phyloP scores from a whole-genome alignment of 257 asterid genomes.

The Scutellaria galericulata region DNA sequence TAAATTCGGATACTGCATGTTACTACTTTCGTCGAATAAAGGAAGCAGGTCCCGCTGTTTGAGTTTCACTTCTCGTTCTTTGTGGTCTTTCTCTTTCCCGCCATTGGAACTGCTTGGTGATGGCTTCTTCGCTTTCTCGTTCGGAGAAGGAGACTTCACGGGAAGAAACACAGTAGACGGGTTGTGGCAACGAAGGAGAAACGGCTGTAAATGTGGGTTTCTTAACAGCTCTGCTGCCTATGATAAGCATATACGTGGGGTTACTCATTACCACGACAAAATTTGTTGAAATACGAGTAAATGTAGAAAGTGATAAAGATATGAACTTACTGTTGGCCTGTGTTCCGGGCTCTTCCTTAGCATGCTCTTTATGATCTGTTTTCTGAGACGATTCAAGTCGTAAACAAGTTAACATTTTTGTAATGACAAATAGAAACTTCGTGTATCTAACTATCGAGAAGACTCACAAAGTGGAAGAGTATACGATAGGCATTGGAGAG shows the following conservation, averaged over 20 bases:
- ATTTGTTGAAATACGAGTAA: neutral
- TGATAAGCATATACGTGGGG: neutral
- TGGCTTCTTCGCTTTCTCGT: conserved; percentile 49
- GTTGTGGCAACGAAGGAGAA: conserved; percentile 75
- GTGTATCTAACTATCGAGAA: conserved; percentile 1
- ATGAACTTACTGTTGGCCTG: conserved; percentile 80
- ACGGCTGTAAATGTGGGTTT: conserved; percentile 88
- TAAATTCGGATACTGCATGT: conserved; percentile 48
- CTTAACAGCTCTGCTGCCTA: conserved; percentile 93
- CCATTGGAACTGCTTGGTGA: conserved; percentile 60
- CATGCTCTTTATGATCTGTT: conserved; percentile 93
- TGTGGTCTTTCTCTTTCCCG: conserved; percentile 51
- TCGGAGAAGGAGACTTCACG: conserved; percentile 88
- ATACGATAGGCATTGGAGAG: conserved; percentile 69
- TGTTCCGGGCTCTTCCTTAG: conserved; percentile 91
- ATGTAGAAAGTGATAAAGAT: neutral
- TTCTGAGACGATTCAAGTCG: conserved; percentile 53
- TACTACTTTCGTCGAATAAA: conserved; percentile 55
- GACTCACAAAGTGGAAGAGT: conserved; percentile 87
- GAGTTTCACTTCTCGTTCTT: conserved; percentile 46
- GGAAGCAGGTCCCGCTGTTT: conserved; percentile 63
- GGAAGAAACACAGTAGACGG: conserved; percentile 88
- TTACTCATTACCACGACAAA: neutral
- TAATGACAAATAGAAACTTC: neutral
- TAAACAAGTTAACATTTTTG: neutral